Base-by-base conservation (phyloP, 345 rosid genomes). In the Stellera chamaejasme region DNA sequence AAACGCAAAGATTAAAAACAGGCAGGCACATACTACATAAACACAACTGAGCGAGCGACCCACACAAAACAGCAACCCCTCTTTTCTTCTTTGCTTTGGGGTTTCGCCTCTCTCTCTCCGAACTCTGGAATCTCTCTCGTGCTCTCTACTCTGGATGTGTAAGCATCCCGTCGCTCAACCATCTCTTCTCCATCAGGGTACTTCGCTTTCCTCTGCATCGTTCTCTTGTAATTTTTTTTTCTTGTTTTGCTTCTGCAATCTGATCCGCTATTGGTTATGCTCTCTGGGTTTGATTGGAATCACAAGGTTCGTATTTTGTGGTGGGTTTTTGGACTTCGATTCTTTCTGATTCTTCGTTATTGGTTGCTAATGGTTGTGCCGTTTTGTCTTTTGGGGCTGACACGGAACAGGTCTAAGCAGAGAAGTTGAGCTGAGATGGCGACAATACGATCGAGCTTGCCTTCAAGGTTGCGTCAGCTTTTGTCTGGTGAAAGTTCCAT, bases 391-490 rank as follows among this genome's bases (percentile, higher is more conserved):
- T 10, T 16, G 9, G 12, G 26, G 13, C 15, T 25, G 11, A 63
- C 64, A 25, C 61, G 52, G 60, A 66, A 79, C 60, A 66, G 56
- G 70, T 66, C 72, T 58, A 59, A 77, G 69, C 67, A 66, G 76
- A 59, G 64, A 66, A 64, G 77, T 56, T 66, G 76, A 61, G 69
- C 64, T 59, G 75, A 62, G 74, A 88, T 88, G 98, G 79, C 90
- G 56, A 68, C 84, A 61, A 69, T 78, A 70, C 81, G 98, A 77
- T 79, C 96, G 75, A 82, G 81, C 74, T 74, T 92, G 79, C 98
- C 95, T 56, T 83, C 93, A 45, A 78, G 98, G 67, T 75, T 88
- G 56, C 84, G 96, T 58, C 96, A 84, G 76, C 95, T 88, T 56
- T 66, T 92, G 48, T 82, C 93, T 56, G 98, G 95, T 14, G 98